These are phyloP conservation scores for Hypoxylon sp. DNA, from an alignment of 2,329 filamentous ascomycete genomes.

Conservation along the genomic window DNA sequence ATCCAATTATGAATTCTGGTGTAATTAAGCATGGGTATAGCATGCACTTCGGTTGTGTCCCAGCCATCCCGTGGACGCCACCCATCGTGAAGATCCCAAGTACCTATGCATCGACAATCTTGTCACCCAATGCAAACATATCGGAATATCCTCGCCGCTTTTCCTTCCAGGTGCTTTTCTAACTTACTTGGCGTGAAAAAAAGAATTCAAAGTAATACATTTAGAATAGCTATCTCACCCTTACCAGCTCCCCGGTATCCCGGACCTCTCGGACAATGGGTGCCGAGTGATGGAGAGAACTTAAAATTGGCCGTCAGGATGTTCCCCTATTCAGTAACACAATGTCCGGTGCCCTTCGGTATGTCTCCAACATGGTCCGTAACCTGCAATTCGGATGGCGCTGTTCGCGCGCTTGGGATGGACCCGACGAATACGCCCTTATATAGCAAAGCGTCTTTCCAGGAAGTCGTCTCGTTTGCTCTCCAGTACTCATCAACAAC, in stretches of 20 bases:
- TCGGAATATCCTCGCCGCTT: too few species aligned
- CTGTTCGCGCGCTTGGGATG: conserved; percentile 2
- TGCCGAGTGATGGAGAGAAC: conserved; percentile 27
- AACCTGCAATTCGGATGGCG: conserved; percentile 16
- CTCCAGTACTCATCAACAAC: conserved; percentile 12
- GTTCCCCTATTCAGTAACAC: conserved; percentile 31
- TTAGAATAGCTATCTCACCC: background rate
- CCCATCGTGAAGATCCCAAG: background rate
- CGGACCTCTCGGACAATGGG: conserved; percentile 45
- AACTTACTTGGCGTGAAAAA: background rate
- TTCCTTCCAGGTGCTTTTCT: background rate
- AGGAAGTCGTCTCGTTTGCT: background rate
- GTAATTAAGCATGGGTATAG: background rate
- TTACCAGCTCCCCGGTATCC: conserved; percentile 30
- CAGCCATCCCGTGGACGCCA: background rate
- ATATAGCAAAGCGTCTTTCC: conserved; percentile 23
- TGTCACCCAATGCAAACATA: background rate
- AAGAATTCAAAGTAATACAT: background rate
- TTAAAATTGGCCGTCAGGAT: conserved; percentile 31
- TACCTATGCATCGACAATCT: background rate
- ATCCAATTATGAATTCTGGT: background rate
- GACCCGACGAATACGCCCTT: conserved; percentile 14
- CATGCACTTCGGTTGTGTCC: conserved; percentile 7
- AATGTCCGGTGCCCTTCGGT: conserved; percentile 45
- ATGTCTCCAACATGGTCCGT: conserved; percentile 49